Conservation (phyloP, 257 asterid species). For the Dorcoceras hygrometricum region DNA sequence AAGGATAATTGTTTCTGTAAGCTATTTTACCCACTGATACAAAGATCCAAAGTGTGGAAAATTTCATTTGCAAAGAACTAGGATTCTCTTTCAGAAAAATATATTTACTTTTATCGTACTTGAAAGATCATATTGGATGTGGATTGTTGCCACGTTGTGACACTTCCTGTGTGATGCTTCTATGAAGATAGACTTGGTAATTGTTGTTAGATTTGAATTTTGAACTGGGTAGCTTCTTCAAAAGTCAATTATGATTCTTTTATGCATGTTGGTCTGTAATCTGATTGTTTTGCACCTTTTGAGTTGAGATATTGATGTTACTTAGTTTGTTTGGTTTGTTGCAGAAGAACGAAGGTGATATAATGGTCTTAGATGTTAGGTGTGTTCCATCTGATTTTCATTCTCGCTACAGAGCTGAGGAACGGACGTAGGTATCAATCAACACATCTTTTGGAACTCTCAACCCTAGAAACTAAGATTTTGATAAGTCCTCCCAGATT, state of each 20-base stretch:
- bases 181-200: not conserved
- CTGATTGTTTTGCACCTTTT: not conserved
- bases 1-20: too few species aligned
- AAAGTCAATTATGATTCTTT: not conserved
- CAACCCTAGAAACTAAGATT: conserved; percentile 19
- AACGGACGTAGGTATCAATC: conserved; percentile 89
- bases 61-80: not conserved
- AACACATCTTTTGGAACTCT: conserved; percentile 17
- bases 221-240: conserved; percentile 6
- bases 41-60: too few species aligned
- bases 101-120: not conserved
- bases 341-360: conserved; percentile 87
- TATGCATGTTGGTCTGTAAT: conserved; percentile 11
- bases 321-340: conserved; percentile 28
- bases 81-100: not conserved
- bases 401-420: conserved; percentile 81
- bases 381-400: conserved; percentile 86
- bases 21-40: too few species aligned
- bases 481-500: conserved; percentile 1
- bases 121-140: not conserved
- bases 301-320: conserved; percentile 21
- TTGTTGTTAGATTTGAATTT: not conserved
- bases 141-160: not conserved
- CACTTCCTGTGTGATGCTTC: not conserved
- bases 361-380: conserved; percentile 68